Evolutionary conservation across 2,329 filamentous ascomycete genomes (phyloP).

Genomic region (Pseudogymnoascus sp.): DNA sequence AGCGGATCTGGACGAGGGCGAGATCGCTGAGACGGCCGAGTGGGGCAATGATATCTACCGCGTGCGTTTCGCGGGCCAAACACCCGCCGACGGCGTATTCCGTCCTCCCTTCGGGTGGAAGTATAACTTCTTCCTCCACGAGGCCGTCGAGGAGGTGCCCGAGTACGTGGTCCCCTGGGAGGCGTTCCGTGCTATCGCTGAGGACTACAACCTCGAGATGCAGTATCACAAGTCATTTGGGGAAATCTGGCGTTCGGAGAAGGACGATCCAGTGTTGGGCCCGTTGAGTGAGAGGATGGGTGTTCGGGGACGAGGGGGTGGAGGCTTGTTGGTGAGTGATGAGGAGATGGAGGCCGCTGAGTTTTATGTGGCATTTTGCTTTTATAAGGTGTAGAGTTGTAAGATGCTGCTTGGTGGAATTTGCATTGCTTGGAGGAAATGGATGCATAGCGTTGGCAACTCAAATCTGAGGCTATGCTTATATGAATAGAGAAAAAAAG

Average conservation of each 20-base stretch:
- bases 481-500: background rate
- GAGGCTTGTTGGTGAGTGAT: conserved; percentile 60
- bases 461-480: background rate
- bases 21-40: conserved; percentile 58
- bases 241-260: conserved; percentile 88
- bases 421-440: background rate
- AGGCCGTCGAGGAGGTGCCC: conserved; percentile 91
- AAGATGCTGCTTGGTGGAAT: background rate
- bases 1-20: conserved; percentile 51
- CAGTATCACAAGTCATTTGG: conserved; percentile 87
- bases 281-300: conserved; percentile 93
- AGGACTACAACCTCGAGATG: conserved; percentile 93
- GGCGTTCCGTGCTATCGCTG: conserved; percentile 87
- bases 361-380: conserved; percentile 93
- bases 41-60: conserved; percentile 94
- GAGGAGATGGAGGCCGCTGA: conserved; percentile 89
- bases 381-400: conserved; percentile 72
- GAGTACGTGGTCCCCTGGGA: conserved; percentile 99
- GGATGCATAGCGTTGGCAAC: background rate
- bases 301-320: conserved; percentile 65
- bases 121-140: conserved; percentile 92
- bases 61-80: conserved; percentile 77
- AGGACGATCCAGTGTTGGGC: conserved; percentile 73
- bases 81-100: conserved; percentile 81
- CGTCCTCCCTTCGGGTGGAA: conserved; percentile 95